Percentiles rank a stretch among this genome's conserved stretches.
Evolutionary conservation across 495 filamentous ascomycete species (phyloP).

Genomic region (Diplogelasinospora grovesii): DNA sequence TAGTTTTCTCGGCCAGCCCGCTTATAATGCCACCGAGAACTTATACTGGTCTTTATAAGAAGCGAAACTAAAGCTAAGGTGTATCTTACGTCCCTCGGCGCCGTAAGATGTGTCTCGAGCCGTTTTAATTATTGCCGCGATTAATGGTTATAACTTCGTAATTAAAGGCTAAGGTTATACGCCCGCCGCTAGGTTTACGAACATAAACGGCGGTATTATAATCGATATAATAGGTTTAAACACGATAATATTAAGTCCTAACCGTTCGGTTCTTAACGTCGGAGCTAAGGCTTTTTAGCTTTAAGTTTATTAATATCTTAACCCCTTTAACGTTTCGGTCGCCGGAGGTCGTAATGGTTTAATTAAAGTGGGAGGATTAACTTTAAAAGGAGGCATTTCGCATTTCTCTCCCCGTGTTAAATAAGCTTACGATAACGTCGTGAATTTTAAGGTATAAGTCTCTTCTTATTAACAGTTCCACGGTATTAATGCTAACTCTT

Average conservation of each 20-base stretch:
- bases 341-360: conserved; percentile 29
- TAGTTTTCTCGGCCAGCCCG: too few species aligned
- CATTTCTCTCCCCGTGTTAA: conserved; percentile 41
- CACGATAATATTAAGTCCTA: conserved; percentile 8
- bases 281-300: conserved; percentile 29
- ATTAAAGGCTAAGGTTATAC: too few species aligned
- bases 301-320: conserved; percentile 28
- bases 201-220: conserved; percentile 35
- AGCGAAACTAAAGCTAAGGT: too few species aligned
- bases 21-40: too few species aligned
- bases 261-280: conserved; percentile 15
- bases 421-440: conserved; percentile 45
- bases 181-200: too few species aligned
- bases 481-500: conserved; percentile 24
- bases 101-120: too few species aligned
- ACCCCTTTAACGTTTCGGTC: conserved; percentile 26
- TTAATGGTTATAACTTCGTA: too few species aligned
- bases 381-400: conserved; percentile 40
- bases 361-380: conserved; percentile 38
- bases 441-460: conserved; percentile 37
- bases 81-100: too few species aligned
- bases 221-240: conserved; percentile 35
- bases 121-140: too few species aligned
- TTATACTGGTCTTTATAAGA: too few species aligned
- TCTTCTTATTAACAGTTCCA: conserved; percentile 26